Evolutionary conservation across 192 early-diverging fungal genomes (phyloP), one percentile per base, ranked within the genome.

Genomic region (Glomus cerebriforme): DNA sequence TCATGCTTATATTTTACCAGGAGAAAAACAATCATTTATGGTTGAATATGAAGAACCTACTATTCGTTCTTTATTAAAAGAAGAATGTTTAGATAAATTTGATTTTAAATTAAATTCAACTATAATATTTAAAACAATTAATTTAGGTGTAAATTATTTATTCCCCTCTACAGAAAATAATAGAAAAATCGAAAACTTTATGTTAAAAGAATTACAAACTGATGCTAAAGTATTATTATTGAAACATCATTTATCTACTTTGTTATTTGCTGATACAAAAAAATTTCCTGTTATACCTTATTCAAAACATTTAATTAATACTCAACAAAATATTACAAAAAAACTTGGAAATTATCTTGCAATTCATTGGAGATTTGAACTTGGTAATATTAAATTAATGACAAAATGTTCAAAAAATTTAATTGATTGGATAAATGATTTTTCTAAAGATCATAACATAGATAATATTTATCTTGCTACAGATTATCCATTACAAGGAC

Each of bases 301-400:
- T 39, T n/a, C n/a, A n/a, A n/a, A n/a, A n/a, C n/a, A n/a, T n/a
- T 70, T 70, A 39, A 24, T 70, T 3, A 70, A 26, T 35, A 37
- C n/a, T 37, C 68, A 1, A 35, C 1, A 26, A 39, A 15, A 8
- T n/a, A 26, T 47, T 17, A 47, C 10, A 39, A 24, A 22, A 1
- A 45, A 26, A 70, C 24, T 70, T 15, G n/a, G 34, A 17, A 29
- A 29, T 34, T 69, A 69, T 45, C 22, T 69, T 26, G 67, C 67
- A 34, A 45, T 69, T 69, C 67, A 69, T 69, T 69, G 67, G 67
- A 13, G 67, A 37, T 35, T 69, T 29, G 67, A 69, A n/a, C 15
- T 22, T 7, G 67, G 17, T 7, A 9, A 1, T 35, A 29, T 34
- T n/a, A 15, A 24, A 43, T n/a, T n/a, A 12, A 35, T 69, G 77